A percentile compares a stretch with the other conserved stretches of the same genome.
Evolutionary conservation across 345 rosid genomes (phyloP).

Genomic region (Cardamine occulta): DNA sequence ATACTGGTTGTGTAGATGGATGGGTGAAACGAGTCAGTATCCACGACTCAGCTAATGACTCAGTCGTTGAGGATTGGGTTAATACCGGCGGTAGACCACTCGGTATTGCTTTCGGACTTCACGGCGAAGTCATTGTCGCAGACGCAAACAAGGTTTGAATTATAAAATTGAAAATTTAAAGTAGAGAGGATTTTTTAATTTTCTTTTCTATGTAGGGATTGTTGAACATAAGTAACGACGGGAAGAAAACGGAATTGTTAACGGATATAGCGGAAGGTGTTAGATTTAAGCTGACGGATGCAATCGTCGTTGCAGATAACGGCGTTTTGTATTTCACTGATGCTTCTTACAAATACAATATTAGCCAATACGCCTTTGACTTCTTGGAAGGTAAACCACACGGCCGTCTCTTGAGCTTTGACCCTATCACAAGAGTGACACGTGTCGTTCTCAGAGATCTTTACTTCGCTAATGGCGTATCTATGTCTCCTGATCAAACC

Average conservation of each 20-base stretch:
- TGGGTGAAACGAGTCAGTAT: slow-evolving; percentile 75
- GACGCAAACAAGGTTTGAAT: slow-evolving; percentile 68
- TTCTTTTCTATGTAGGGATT: slow-evolving; percentile 55
- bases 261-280: slow-evolving; percentile 67
- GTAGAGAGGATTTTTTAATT: background rate
- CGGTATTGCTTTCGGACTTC: slow-evolving; percentile 60
- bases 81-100: slow-evolving; percentile 88
- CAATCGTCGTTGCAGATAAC: slow-evolving; percentile 58
- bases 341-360: slow-evolving; percentile 60
- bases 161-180: background rate
- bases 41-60: slow-evolving; percentile 44
- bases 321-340: slow-evolving; percentile 81
- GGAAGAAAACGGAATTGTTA: slow-evolving; percentile 51
- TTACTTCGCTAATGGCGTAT: slow-evolving; percentile 77
- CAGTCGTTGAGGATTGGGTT: slow-evolving; percentile 61
- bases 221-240: slow-evolving; percentile 53
- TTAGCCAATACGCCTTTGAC: slow-evolving; percentile 39
- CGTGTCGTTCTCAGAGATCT: slow-evolving; percentile 53
- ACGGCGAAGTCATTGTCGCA: slow-evolving; percentile 61
- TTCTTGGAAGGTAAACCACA: slow-evolving; percentile 67
- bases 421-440: slow-evolving; percentile 55
- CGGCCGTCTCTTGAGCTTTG: slow-evolving; percentile 67
- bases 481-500: slow-evolving; percentile 63
- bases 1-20: slow-evolving; percentile 71
- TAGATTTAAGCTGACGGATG: slow-evolving; percentile 67